phyloP scores from a whole-genome alignment of 2,329 filamentous ascomycete species.

The Dendrostoma leiphaemia region DNA sequence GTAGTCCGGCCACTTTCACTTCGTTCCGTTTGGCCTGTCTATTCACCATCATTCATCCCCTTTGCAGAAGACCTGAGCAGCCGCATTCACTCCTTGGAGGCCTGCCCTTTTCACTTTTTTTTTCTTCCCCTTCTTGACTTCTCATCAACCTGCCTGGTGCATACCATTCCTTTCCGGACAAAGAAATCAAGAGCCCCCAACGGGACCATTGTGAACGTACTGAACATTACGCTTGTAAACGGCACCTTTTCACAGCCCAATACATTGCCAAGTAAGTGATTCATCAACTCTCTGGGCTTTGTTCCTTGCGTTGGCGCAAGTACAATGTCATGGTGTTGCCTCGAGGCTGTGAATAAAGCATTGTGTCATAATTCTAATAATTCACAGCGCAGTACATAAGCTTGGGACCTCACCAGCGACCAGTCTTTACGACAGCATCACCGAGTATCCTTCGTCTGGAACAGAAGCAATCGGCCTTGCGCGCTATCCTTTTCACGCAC shows the following conservation, averaged over 20 bases:
- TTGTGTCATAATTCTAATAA: constrained; percentile 3
- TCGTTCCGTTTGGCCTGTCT: neutral
- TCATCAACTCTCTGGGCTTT: neutral
- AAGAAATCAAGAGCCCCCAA: constrained; percentile 24
- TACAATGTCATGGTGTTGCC: neutral
- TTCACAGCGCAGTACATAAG: constrained; percentile 3
- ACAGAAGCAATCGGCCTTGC: constrained; percentile 28
- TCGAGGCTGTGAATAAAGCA: neutral
- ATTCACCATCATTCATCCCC: constrained; percentile 24
- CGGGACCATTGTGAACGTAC: constrained; percentile 20
- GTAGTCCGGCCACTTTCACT: constrained; percentile 1
- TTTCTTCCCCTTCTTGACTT: constrained; percentile 26
- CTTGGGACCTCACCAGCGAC: constrained; percentile 20
- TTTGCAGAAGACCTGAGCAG: constrained; percentile 28
- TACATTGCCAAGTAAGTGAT: constrained; percentile 9
- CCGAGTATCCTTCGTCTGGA: constrained; percentile 35
- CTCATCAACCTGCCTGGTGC: constrained; percentile 38
- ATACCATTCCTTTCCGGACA: constrained; percentile 33
- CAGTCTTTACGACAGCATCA: constrained; percentile 24
- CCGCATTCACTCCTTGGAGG: constrained; percentile 37
- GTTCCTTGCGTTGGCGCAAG: neutral
- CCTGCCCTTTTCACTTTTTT: constrained; percentile 29
- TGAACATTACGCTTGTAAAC: neutral
- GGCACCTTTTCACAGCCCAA: constrained; percentile 4
- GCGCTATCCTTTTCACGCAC: constrained; percentile 21